phyloP scores from a whole-genome alignment of 225 moss, liverwort and hornwort genomes.

The Pseudisothecium myosuroides region DNA sequence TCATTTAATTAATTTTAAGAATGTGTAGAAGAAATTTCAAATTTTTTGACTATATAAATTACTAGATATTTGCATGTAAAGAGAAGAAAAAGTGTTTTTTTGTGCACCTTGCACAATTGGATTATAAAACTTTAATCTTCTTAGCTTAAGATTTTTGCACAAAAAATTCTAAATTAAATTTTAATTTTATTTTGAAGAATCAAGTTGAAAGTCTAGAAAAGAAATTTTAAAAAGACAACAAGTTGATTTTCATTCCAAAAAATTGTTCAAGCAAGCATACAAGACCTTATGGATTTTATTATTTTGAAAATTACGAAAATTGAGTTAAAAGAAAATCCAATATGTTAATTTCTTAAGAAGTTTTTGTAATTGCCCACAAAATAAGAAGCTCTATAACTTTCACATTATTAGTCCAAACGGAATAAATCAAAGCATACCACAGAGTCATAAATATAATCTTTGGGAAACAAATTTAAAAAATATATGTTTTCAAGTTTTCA shows the following conservation, averaged over 20 bases:
- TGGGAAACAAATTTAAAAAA: fast-evolving
- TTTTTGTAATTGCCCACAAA: too few species aligned
- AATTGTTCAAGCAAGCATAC: background rate
- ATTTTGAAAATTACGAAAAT: background rate
- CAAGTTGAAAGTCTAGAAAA: background rate
- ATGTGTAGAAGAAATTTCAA: background rate
- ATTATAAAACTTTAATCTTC: background rate
- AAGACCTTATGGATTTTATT: background rate
- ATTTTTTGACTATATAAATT: background rate
- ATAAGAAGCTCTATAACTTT: too few species aligned
- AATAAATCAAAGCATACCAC: too few species aligned
- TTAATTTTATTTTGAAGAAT: background rate
- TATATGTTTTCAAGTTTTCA: fast-evolving
- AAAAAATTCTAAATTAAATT: background rate
- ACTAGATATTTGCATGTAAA: background rate
- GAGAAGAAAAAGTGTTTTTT: background rate
- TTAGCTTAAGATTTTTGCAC: background rate
- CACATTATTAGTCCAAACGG: too few species aligned
- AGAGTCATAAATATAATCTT: background rate
- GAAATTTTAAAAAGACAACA: background rate
- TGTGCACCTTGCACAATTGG: background rate
- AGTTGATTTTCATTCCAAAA: background rate
- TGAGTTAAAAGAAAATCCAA: background rate
- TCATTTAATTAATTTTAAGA: background rate
- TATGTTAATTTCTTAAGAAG: background rate